Evolutionary conservation across 257 asterid genomes (phyloP).

Genomic region (Ophiorrhiza pumila): DNA sequence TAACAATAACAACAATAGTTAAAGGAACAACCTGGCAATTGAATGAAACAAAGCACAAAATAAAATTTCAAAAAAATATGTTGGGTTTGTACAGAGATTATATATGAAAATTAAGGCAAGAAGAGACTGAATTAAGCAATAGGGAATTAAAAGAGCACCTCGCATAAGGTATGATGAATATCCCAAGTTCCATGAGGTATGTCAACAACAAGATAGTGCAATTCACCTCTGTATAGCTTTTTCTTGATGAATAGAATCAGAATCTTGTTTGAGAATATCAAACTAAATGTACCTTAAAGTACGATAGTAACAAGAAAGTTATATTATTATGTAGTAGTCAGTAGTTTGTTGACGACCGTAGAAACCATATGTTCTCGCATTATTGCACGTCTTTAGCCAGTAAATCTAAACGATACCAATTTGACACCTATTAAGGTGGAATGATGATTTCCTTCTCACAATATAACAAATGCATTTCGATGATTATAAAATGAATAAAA

Average conservation of each 20-base stretch:
- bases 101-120: not conserved
- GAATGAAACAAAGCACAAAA: slow-evolving; percentile 11
- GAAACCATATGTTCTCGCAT: slow-evolving; percentile 99
- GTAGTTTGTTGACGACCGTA: slow-evolving; percentile 83
- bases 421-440: slow-evolving; percentile 96
- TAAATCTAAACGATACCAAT: slow-evolving; percentile 93
- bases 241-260: too few relatives aligned
- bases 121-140: slow-evolving; percentile 9
- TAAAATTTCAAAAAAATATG: not conserved
- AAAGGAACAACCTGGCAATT: slow-evolving; percentile 83
- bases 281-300: slow-evolving; percentile 4
- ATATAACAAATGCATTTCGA: slow-evolving; percentile 46
- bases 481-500: slow-evolving; percentile 27
- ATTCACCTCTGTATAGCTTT: slow-evolving; percentile 90
- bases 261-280: slow-evolving; percentile 16
- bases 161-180: slow-evolving; percentile 91
- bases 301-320: not conserved
- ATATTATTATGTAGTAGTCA: slow-evolving; percentile 95
- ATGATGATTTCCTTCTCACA: slow-evolving; percentile 88
- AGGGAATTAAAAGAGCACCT: slow-evolving; percentile 50
- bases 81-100: not conserved
- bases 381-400: slow-evolving; percentile 98
- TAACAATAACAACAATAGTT: slow-evolving; percentile 94
- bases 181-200: slow-evolving; percentile 99
- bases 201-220: slow-evolving; percentile 89